Evolutionary conservation across 2,329 filamentous ascomycete genomes (phyloP), one percentile per base, ranked within the genome.

Genomic region (Fusarium coicis): DNA sequence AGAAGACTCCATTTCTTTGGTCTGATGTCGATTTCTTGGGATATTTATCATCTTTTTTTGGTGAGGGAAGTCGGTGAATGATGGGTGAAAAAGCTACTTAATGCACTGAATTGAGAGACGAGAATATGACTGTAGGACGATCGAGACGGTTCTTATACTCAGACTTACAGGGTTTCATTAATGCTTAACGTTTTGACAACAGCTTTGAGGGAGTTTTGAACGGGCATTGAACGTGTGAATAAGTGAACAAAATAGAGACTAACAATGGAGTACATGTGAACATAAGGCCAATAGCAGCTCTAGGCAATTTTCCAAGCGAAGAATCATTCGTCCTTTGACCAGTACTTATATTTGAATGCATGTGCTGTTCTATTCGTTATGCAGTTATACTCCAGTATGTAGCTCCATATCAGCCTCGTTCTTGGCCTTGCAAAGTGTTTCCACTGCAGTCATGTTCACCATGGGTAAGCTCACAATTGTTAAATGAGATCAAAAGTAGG

Each of bases 261-360:
- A 30, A 11, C 9, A 10, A 10, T 7, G 44, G 9, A 15, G 26
- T 28, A 4, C 10, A 21, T 8, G 9, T 21, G 19, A 28, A 30
- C 9, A 10, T 7, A 10, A 15, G 26, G 21, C 0, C 12, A 28
- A 47, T 15, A 4, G 8, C 3, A 21, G 44, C 5, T 21, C 4
- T 9, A 7, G 9, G 9, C 6, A 5, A 3, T 15, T 7, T 21
- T 7, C 0, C 1, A 10, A 4, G 12, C 4, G 5, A 28, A 4
- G 8, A 0, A 21, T 21, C 0, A 47, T 28, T 10, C 6, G 1
- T 21, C 12, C 2, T 10, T 15, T 10, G 2, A 5, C 26, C 19
- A 47, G 19, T 21, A 10, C 18, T 21, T 6, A 10, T 4, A 8
- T 15, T 21, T 15, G 1, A 30, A 21, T 4, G 6, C 1, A 7